These are phyloP conservation scores for Agaricus subrufescens DNA, from an alignment of 768 basidiomycete species.

Conservation along the genomic window DNA sequence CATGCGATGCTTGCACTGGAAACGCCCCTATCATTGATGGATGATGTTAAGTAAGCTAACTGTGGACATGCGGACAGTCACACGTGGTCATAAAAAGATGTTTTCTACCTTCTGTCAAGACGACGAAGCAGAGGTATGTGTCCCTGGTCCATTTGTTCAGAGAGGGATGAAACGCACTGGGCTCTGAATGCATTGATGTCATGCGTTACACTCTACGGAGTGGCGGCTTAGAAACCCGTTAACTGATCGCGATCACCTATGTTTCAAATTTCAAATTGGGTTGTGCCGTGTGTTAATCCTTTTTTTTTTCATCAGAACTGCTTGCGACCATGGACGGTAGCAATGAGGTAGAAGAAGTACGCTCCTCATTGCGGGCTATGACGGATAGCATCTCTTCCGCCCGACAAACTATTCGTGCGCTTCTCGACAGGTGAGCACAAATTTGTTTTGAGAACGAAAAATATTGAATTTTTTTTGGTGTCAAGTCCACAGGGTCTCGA, in stretches of 20 bases:
- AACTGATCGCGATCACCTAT: slow-evolving; percentile 25
- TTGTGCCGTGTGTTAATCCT: slow-evolving; percentile 4
- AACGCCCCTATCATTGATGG: no score
- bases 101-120: background rate
- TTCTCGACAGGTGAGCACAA: slow-evolving; percentile 49
- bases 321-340: slow-evolving; percentile 16
- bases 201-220: slow-evolving; percentile 41
- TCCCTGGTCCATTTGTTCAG: slow-evolving; percentile 1
- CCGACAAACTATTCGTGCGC: slow-evolving; percentile 47
- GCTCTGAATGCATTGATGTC: slow-evolving; percentile 46
- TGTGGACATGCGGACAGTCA: background rate
- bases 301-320: slow-evolving; percentile 10
- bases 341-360: slow-evolving; percentile 19
- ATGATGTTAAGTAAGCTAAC: background rate
- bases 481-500: slow-evolving; percentile 32
- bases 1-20: background rate
- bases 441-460: background rate
- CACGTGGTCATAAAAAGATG: background rate
- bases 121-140: slow-evolving; percentile 9
- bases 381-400: slow-evolving; percentile 56
- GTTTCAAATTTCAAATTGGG: slow-evolving; percentile 14
- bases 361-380: slow-evolving; percentile 48
- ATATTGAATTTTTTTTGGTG: no score
- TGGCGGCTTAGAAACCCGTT: slow-evolving; percentile 56
- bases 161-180: slow-evolving; percentile 54